Percentiles rank a stretch among this genome's conserved stretches.
Conservation (phyloP, 139 green algal species). For the Tetratostichococcus sp. region DNA sequence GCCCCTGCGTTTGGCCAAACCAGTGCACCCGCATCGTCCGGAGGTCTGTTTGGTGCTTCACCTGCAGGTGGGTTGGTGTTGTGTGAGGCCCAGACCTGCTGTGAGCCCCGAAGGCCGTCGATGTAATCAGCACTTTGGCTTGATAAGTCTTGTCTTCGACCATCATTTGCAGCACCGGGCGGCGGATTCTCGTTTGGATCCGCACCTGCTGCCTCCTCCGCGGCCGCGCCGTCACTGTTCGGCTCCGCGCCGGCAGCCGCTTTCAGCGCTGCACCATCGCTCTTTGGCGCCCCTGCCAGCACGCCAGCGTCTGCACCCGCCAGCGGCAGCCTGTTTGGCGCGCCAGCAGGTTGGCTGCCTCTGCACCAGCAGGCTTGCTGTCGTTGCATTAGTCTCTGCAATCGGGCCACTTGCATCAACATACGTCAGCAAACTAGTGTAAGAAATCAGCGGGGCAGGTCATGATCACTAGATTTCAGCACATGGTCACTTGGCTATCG, state of each 20-base stretch:
- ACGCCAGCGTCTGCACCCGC: constrained; percentile 1
- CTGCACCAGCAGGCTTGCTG: too few relatives aligned
- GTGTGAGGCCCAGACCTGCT: too few relatives aligned
- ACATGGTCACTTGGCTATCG: not conserved
- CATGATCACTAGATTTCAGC: too few relatives aligned
- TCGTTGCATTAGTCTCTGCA: too few relatives aligned
- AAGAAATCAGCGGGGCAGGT: too few relatives aligned
- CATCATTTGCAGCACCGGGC: too few relatives aligned
- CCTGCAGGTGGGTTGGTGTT: not conserved
- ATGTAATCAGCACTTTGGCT: too few relatives aligned
- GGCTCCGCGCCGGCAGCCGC: not conserved
- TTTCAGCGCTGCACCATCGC: not conserved
- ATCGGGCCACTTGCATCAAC: too few relatives aligned
- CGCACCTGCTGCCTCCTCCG: too few relatives aligned
- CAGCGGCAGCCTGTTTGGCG: not conserved
- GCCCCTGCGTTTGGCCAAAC: not conserved
- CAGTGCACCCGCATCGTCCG: not conserved
- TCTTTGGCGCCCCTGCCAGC: not conserved
- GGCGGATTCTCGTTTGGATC: not conserved
- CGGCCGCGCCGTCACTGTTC: constrained; percentile 3
- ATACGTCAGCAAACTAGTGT: too few relatives aligned
- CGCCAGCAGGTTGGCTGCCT: not conserved
- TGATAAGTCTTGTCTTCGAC: too few relatives aligned
- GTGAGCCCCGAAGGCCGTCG: too few relatives aligned
- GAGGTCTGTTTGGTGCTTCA: not conserved